phyloP scores from a whole-genome alignment of 176 grass and related monocot genomes.

The Aegilops sharonensis region DNA sequence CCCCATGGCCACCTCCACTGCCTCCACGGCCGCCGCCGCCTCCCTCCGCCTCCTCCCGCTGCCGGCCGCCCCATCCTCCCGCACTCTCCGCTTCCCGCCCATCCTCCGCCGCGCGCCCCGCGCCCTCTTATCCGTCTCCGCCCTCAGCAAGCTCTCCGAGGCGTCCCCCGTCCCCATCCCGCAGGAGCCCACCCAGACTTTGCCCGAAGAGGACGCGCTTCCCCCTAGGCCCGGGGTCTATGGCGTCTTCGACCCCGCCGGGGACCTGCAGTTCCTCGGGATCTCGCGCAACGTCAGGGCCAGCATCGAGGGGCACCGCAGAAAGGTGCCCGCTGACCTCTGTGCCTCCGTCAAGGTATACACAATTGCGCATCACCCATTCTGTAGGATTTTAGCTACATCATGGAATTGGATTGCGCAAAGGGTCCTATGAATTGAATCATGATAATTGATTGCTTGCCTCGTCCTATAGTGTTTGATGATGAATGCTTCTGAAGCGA shows the following conservation, averaged over 20 bases:
- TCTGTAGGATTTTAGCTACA: neutral
- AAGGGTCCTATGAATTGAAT: neutral
- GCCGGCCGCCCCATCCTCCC: neutral
- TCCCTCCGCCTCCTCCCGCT: slow-evolving; percentile 18
- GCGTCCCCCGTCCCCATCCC: slow-evolving; percentile 50
- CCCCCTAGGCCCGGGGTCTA: slow-evolving; percentile 61
- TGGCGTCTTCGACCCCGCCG: slow-evolving; percentile 56
- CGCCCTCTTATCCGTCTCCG: neutral
- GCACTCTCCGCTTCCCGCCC: slow-evolving; percentile 11
- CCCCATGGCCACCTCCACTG: slow-evolving; percentile 17
- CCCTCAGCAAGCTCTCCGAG: slow-evolving; percentile 53
- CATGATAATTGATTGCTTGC: neutral
- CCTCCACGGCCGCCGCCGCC: neutral
- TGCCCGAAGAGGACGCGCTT: slow-evolving; percentile 32
- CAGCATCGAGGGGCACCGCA: slow-evolving; percentile 71
- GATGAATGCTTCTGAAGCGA: neutral
- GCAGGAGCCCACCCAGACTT: slow-evolving; percentile 26
- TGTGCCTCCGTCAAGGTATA: slow-evolving; percentile 77
- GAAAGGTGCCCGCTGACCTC: slow-evolving; percentile 61
- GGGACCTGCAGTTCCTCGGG: slow-evolving; percentile 77
- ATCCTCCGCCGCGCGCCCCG: neutral
- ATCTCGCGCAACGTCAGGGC: slow-evolving; percentile 76
- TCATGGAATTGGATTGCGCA: too few species aligned
- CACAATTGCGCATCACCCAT: neutral
- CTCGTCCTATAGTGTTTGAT: neutral